Evolutionary conservation across 805 yeast genomes (phyloP).

Genomic region (Yarrowia osloensis): DNA sequence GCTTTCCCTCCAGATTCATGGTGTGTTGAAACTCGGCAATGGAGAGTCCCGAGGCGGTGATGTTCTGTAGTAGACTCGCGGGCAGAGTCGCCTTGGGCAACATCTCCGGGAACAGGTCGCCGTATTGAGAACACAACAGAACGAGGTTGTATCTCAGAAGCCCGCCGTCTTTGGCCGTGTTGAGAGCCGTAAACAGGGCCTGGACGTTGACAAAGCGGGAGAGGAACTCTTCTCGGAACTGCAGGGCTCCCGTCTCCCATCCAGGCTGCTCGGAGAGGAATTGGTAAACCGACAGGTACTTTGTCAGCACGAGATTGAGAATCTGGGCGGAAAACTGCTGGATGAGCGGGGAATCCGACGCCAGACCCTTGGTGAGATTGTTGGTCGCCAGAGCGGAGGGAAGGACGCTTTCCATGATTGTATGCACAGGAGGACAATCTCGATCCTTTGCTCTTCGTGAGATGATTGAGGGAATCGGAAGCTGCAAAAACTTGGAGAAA

Average conservation of each 20-base stretch:
- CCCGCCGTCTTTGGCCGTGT: not conserved
- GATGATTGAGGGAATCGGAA: constrained; percentile 52
- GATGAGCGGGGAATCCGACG: constrained; percentile 53
- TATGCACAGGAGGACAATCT: constrained; percentile 35
- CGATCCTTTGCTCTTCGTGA: constrained; percentile 42
- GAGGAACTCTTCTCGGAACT: constrained; percentile 43
- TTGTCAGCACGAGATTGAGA: constrained; percentile 54
- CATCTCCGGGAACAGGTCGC: constrained; percentile 4
- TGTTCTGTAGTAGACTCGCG: not conserved
- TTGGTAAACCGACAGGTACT: constrained; percentile 49
- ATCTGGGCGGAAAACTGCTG: constrained; percentile 67
- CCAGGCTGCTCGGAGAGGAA: constrained; percentile 44
- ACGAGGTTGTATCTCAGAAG: constrained; percentile 21
- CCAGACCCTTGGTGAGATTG: constrained; percentile 60
- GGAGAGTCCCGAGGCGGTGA: constrained; percentile 13
- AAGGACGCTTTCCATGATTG: constrained; percentile 57
- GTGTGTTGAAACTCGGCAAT: constrained; percentile 15
- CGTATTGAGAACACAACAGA: not conserved
- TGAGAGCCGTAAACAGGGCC: not conserved
- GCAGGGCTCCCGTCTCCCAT: constrained; percentile 46
- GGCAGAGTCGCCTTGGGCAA: constrained; percentile 19
- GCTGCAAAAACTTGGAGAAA: constrained; percentile 57
- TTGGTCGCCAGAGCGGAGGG: constrained; percentile 65
- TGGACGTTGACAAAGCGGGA: constrained; percentile 1
- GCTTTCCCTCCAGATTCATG: constrained; percentile 13